Evolutionary conservation across 2,329 filamentous ascomycete genomes (phyloP).

Genomic region (Scytalidium sp.): DNA sequence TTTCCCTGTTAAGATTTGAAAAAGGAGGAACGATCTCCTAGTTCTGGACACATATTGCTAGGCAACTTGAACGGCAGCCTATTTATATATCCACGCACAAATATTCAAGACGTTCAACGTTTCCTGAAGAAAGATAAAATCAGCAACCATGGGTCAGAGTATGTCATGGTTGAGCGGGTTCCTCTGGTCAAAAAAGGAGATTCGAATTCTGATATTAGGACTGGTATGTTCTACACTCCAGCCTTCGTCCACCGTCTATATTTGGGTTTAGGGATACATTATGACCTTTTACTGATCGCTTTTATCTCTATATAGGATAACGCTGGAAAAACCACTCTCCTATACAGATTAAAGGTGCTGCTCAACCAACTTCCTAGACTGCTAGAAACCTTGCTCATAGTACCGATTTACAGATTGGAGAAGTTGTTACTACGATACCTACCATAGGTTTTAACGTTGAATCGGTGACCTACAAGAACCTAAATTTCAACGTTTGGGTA

Average conservation of each 20-base stretch:
- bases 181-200: slow-evolving; percentile 94
- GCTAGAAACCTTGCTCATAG: slow-evolving; percentile 9
- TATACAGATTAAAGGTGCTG: slow-evolving; percentile 89
- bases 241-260: neutral
- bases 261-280: neutral
- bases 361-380: neutral
- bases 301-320: slow-evolving; percentile 69
- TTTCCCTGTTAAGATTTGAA: too few species aligned
- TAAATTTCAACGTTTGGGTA: slow-evolving; percentile 99
- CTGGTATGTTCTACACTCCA: slow-evolving; percentile 61
- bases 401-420: slow-evolving; percentile 70
- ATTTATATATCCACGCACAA: too few species aligned
- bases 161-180: slow-evolving; percentile 70
- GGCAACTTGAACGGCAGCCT: too few species aligned
- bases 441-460: slow-evolving; percentile 99
- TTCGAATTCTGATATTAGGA: slow-evolving; percentile 90
- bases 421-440: slow-evolving; percentile 98
- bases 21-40: too few species aligned
- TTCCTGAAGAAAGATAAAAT: neutral
- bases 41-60: too few species aligned
- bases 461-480: slow-evolving; percentile 95
- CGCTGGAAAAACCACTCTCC: slow-evolving; percentile 93
- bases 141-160: slow-evolving; percentile 56
- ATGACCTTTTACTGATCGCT: slow-evolving; percentile 5
- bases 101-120: neutral